Base-by-base conservation (phyloP, 2,329 filamentous ascomycete species). In the Akanthomyces lecanii region DNA sequence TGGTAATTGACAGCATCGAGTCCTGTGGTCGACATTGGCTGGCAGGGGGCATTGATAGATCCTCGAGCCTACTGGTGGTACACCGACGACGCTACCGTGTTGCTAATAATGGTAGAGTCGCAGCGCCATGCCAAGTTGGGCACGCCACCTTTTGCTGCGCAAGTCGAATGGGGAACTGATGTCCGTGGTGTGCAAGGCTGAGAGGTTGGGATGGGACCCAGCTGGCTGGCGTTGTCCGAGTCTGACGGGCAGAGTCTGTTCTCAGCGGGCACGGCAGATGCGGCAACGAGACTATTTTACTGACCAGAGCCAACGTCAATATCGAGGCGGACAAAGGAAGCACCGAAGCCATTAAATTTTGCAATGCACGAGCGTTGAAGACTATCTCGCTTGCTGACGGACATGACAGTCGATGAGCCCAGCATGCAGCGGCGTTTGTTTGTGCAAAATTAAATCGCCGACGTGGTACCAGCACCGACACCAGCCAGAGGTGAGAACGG, bases 161-260 rank as follows among this genome's bases (percentile, higher is more conserved):
- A 56, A 4, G 30, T 52, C 23, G 36, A 53, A 61, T 61, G 28
- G 38, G 48, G 40, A 59, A 53, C 48, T 60, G 36, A 47, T 54
- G 58, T 61, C 58, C 28, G 58, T 61, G 50, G 58, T 33, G 48
- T 53, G 57, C 58, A 61, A 61, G 58, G 58, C 58, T 61, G 58
- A 47, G 28, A 58, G 50, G 50, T 53, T 25, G 50, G 45, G 56
- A 53, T 54, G 45, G n/a, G 51, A 12, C 40, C 53, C 23, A 11
- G 52, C 40, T 52, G 28, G 50, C 23, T 16, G 8, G 16, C 30
- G 18, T 36, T 14, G 14, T 23, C n/a, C 40, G 21, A 23, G 38
- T 40, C 38, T 40, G 38, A 40, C 38, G 38, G 38, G 38, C 47
- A 30, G n/a, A 38, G 51, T 53, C 51, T 53, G 33, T 40, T 53